phyloP scores from a whole-genome alignment of 805 yeast genomes.

The Barnettozyma pratensis region DNA sequence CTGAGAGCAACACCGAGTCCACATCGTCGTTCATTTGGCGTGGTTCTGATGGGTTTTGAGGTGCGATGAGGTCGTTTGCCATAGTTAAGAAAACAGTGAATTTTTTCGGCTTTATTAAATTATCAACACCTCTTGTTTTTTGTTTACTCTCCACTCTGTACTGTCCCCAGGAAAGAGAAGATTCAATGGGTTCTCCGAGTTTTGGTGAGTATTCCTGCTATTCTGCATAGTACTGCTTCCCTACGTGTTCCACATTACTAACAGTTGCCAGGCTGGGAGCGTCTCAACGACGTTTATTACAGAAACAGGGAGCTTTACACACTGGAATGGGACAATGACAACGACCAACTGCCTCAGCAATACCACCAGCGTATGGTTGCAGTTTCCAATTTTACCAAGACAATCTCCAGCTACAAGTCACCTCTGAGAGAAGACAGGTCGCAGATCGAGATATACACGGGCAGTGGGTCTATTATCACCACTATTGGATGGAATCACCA shows the following conservation, averaged over 20 bases:
- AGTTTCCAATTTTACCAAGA: constrained; percentile 8
- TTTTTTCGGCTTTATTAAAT: background rate
- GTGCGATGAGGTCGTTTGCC: background rate
- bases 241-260: background rate
- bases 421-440: constrained; percentile 4
- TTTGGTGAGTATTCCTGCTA: constrained; percentile 5
- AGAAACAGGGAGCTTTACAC: constrained; percentile 48
- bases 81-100: background rate
- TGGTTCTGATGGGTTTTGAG: background rate
- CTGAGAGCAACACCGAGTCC: background rate
- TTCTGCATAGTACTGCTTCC: background rate
- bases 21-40: background rate
- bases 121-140: no score
- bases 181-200: constrained; percentile 9
- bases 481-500: constrained; percentile 37
- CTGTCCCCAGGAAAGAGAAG: background rate
- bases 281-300: constrained; percentile 66
- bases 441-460: constrained; percentile 28
- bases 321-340: constrained; percentile 6
- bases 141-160: no score
- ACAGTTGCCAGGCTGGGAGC: constrained; percentile 61
- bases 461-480: constrained; percentile 28
- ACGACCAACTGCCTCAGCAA: background rate
- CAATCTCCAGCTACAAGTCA: constrained; percentile 6
- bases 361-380: constrained; percentile 1